phyloP scores from a whole-genome alignment of 352 stramenopile genomes.

The Phytopythium kandeliae region DNA sequence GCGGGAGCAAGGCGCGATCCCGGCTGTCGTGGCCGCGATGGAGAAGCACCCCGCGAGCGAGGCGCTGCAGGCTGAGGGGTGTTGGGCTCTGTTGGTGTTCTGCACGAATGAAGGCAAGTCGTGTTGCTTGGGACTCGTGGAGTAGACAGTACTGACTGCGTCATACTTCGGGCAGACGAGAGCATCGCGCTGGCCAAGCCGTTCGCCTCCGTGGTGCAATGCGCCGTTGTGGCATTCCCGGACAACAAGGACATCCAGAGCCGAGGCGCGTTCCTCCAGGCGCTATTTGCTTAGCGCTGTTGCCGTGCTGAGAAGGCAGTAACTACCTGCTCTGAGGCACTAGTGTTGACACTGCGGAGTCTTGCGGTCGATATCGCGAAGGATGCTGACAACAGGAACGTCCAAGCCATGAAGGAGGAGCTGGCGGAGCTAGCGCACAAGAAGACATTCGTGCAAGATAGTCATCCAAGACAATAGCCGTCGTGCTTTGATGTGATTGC shows the following conservation, averaged over 20 bases:
- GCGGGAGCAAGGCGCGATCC: slow-evolving; percentile 57
- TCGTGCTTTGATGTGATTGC: too few species aligned
- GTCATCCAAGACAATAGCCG: too few species aligned
- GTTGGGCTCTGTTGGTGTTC: slow-evolving; percentile 73
- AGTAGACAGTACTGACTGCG: not conserved
- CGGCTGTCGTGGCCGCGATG: slow-evolving; percentile 55
- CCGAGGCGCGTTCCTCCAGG: slow-evolving; percentile 57
- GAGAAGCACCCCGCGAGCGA: slow-evolving; percentile 58
- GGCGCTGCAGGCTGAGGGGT: slow-evolving; percentile 61
- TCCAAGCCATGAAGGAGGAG: too few species aligned
- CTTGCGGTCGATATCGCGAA: too few species aligned
- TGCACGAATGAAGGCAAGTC: slow-evolving; percentile 79
- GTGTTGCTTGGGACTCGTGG: too few species aligned
- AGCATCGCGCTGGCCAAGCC: slow-evolving; percentile 49
- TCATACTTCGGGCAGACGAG: slow-evolving; percentile 28
- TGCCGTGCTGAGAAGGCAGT: too few species aligned
- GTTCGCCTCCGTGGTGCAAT: slow-evolving; percentile 36
- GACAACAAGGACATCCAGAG: slow-evolving; percentile 58
- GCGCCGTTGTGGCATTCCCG: slow-evolving; percentile 33
- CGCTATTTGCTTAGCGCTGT: slow-evolving; percentile 26
- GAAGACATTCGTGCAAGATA: too few species aligned
- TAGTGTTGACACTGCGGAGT: too few species aligned
- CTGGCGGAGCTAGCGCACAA: too few species aligned
- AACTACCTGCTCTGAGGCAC: too few species aligned
- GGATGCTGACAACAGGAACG: too few species aligned